Evolutionary conservation across 768 basidiomycete genomes (phyloP), one percentile per base, ranked within the genome.

Genomic region (Mycena filopes): DNA sequence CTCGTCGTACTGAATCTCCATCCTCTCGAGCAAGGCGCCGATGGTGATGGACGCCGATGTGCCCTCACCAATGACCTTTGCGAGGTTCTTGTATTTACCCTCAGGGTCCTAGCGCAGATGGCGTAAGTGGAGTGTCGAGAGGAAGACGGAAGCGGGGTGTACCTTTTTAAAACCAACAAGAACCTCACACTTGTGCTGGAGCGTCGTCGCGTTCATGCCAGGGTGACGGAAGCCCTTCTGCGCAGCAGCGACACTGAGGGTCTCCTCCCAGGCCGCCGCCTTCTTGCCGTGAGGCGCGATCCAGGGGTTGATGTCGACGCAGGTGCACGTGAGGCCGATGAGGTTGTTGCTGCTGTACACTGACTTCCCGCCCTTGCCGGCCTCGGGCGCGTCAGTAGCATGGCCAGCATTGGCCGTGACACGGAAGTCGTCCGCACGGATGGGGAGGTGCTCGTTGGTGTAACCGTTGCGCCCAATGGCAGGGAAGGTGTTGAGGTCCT

Each of bases 21-120:
- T n/a, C 6, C 12, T 36, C 46, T 63, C 62, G 28, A 63, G 46
- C 16, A 47, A 28, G 4, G 62, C 62, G 21, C 47, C 62, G 6
- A 50, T 41, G 31, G 16, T 29, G 26, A 56, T 55, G 25, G 40
- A 21, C 18, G 41, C n/a, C 3, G 26, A 18, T 4, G 53, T 33
- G 18, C 53, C 53, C 8, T 55, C 40, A 12, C 38, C 53, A 20
- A 55, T 55, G 25, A 55, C 12, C 10, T 42, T 55, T 4, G 25
- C 12, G 4, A 55, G 40, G 21, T 55, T 41, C 38, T 26, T 55
- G 53, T 55, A 25, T 25, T 55, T 55, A 23, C 53, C 16, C 36
- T 26, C 18, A 25, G 53, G 53, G n/a, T 55, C 28, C 53, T 42
- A n/a, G n/a, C n/a, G n/a, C n/a, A n/a, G n/a, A n/a, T n/a, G n/a